A percentile compares a stretch with the other conserved stretches of the same genome.
Evolutionary conservation across 768 basidiomycete genomes (phyloP).

Genomic region (Scleroderma citrinum): DNA sequence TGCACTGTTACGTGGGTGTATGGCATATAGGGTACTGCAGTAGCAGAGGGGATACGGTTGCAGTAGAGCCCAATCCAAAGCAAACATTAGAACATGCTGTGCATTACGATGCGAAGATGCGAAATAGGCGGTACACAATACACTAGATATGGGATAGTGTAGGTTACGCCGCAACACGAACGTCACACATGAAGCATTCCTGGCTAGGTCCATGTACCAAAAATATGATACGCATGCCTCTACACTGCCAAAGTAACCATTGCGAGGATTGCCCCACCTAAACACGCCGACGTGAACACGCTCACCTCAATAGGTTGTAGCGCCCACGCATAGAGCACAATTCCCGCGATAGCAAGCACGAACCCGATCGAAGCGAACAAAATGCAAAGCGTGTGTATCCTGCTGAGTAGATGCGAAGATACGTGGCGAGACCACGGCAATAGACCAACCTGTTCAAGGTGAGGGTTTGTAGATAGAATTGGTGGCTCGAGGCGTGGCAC

Average conservation of each 20-base stretch:
- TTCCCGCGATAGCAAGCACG: slow-evolving; percentile 42
- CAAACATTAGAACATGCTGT: neutral
- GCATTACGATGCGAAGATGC: neutral
- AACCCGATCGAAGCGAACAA: slow-evolving; percentile 43
- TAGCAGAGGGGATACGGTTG: too few relatives aligned
- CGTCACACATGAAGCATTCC: too few relatives aligned
- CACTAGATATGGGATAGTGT: too few relatives aligned
- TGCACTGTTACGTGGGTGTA: too few relatives aligned
- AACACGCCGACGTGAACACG: slow-evolving; percentile 36
- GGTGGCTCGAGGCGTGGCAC: slow-evolving; percentile 14
- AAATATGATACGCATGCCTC: too few relatives aligned
- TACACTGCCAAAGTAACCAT: slow-evolving; percentile 12
- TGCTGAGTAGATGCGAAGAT: slow-evolving; percentile 40
- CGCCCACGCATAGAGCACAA: slow-evolving; percentile 48
- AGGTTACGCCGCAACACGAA: too few relatives aligned
- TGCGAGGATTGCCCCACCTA: slow-evolving; percentile 30
- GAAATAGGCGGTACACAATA: too few relatives aligned
- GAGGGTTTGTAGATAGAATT: slow-evolving; percentile 42
- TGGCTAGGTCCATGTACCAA: too few relatives aligned
- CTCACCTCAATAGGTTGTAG: slow-evolving; percentile 40
- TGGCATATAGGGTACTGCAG: too few relatives aligned
- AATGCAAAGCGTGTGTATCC: slow-evolving; percentile 46
- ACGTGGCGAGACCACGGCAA: slow-evolving; percentile 33
- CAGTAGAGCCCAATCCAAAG: too few relatives aligned
- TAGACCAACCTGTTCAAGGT: slow-evolving; percentile 46